Evolutionary conservation across 345 rosid species (phyloP), one percentile per base, ranked within the genome.

Genomic region (Jatropha curcas): DNA sequence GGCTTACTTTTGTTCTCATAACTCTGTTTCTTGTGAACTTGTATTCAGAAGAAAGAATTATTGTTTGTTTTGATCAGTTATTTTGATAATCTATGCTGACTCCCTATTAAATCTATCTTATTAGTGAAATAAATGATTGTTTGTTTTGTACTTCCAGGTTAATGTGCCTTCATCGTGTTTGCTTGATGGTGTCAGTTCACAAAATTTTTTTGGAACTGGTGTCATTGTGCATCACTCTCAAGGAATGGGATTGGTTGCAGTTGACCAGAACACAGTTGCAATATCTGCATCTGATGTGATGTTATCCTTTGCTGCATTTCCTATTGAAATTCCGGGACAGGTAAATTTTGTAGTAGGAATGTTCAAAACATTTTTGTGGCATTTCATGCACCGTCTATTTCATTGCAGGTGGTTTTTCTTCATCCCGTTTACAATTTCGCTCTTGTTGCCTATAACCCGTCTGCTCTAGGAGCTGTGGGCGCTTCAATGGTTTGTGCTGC

Each of bases 251-350:
- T 86, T 95, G 85, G 96, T 89, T 71, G 95, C 81, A 61, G 97
- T 95, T 77, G 99, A 95, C 86, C 89, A 85, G 86, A 92, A 89
- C 80, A 92, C 93, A 7, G 97, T 91, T 67, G 87, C 98, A 27
- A 82, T 91, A 78, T 84, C 93, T 83, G 81, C 91, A 31, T 91
- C 92, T 51, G 99, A 95, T 80, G 90, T 95, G 87, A 88, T 95
- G 91, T 73, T 95, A 79, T 92, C 99, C 16, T 95, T 95, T 78
- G 93, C 98, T 76, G 99, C 97, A 70, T 92, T 83, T 80, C 98
- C 99, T 46, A 87, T 92, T 75, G 99, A 95, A 87, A 88, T 92
- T 83, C 98, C 98, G 25, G 99, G 98, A 74, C 93, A 95, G 96
- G 98, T 95, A 79, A 77, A 70, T 53, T 64, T 73, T 66, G 3